A percentile compares a stretch with the other conserved stretches of the same genome.
Conservation (phyloP, 257 asterid genomes). For the Solanum rostratum region DNA sequence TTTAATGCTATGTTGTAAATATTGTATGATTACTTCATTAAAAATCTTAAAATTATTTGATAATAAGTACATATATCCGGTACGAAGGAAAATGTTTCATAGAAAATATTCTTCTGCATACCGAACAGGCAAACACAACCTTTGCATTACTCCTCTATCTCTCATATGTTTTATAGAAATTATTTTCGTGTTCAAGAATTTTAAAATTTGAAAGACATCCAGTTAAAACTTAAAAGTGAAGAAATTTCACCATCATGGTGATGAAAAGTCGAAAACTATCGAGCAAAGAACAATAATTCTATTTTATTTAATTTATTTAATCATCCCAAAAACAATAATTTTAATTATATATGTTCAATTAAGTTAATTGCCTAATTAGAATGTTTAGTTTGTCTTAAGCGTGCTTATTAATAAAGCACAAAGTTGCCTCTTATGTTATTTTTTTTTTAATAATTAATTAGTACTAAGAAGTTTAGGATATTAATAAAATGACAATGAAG, state of each 20-base stretch:
- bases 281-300: neutral
- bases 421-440: neutral
- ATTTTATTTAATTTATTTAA: neutral
- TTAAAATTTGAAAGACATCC: neutral
- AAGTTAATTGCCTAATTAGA: neutral
- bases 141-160: too few species aligned
- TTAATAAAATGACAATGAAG: neutral
- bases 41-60: neutral
- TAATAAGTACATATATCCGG: neutral
- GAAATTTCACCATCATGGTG: neutral
- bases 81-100: too few species aligned
- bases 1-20: neutral
- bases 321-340: neutral
- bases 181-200: neutral
- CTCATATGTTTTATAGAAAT: neutral
- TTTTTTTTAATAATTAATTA: neutral
- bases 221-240: neutral
- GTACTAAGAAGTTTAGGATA: neutral
- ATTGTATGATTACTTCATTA: neutral
- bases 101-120: too few species aligned
- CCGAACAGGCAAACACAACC: too few species aligned
- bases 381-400: conserved; percentile 24
- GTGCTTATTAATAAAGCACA: conserved; percentile 10
- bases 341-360: neutral
- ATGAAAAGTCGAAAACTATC: neutral